Evolutionary conservation across 2,329 filamentous ascomycete species (phyloP), one percentile per base, ranked within the genome.

Genomic region (Claviceps sp.): DNA sequence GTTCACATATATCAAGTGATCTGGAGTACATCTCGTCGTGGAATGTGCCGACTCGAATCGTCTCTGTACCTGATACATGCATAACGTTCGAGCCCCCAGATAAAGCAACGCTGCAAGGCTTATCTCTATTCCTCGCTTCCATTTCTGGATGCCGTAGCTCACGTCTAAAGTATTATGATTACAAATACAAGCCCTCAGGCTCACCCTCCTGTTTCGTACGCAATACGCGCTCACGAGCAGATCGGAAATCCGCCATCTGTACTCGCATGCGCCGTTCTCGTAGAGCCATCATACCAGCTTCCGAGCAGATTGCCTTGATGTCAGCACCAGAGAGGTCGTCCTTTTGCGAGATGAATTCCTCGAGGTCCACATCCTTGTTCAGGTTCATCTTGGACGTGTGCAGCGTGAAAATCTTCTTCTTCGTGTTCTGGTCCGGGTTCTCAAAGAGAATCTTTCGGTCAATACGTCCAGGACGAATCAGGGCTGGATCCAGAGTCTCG

Each of bases 331-430:
- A 94, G 7, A 98, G 77, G 62, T 98, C 94, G 62, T 98, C 93
- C 78, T 98, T 98, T 69, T 97, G 91, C 57, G 83, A 90, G 67
- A 98, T 96, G 65, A 98, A 97, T 71, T 98, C 93, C 62, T 98
- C 93, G 46, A 98, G 76, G 57, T 98, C 94, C n/a, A 98, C 93
- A 60, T 98, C 94, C 55, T 91, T 85, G 61, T 88, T 88, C 42
- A 98, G 77, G 50, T 82, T 95, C 93, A 98, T 98, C 79, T 98
- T 98, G 66, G 87, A 94, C 2, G 93, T 98, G 72, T 98, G 93
- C 6, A 98, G 81, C 14, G 86, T 90, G 71, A 98, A 98, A 65
- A 98, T 98, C 84, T 98, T 98, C 76, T 91, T 80, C 72, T 84
- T 84, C 53, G 93, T 98, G 70, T 91, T 90, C 76, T 96, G 84